Evolutionary conservation across 371 early-diverging fungal genomes (phyloP), one percentile per base, ranked within the genome.

Genomic region (Cokeromyces recurvatus): DNA sequence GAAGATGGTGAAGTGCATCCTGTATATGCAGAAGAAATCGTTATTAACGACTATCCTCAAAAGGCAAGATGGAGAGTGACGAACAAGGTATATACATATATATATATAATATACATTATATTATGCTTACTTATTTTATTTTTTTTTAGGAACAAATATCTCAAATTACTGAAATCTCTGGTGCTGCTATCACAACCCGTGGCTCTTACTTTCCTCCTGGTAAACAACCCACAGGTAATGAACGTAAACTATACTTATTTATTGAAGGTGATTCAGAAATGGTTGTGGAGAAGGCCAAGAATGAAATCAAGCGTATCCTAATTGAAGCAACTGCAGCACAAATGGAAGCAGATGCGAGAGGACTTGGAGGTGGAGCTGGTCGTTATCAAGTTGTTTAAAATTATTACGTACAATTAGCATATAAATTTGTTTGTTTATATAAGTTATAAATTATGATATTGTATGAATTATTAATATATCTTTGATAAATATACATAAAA

Each of bases 11-110:
- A 71, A 38, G 49, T 53, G 3, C 57, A 49, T 14, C 71, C 69
- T 32, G 79, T 56, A n/a, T 84, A 68, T 69, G 71, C 86, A 8
- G 77, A 81, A 53, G 97, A 98, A 66, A 86, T 98, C 58, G 89
- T 89, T 53, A 95, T 98, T 65, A 98, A 98, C 64, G 97, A 98
- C 67, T 97, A 86, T 58, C 96, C 96, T 22, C 91, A 92, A 58
- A 90, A 90, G 64, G 96, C 97, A n/a, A 77, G 98, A 48, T 91
- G 93, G 90, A 83, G 82, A 59, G 97, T 95, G 40, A 98, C 95
- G 14, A 93, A 92, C 68, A 92, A 91, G 77, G 85, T 84, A 77
- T 27, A 27, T 27, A 27, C 11, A 27, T 7, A 7, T 27, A 27
- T n/a, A n/a, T n/a, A n/a, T n/a, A n/a, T n/a, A n/a, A n/a, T n/a